These are phyloP conservation scores for Exophiala alcalophila DNA, from an alignment of 2,329 filamentous ascomycete species.

Conservation along the genomic window DNA sequence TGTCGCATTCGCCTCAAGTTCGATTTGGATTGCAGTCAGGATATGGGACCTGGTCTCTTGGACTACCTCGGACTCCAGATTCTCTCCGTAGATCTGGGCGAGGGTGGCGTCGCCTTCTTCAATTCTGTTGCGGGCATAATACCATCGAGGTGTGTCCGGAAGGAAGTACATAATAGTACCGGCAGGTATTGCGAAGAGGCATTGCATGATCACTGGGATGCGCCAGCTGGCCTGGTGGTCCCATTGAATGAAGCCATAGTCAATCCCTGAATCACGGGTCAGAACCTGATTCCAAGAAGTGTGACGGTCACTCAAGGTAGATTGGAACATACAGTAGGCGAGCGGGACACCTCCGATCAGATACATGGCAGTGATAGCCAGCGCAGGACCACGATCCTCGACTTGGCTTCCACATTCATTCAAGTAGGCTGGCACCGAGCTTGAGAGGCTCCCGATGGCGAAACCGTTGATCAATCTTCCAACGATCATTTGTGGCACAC, in stretches of 20 bases:
- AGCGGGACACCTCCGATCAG: slow-evolving; percentile 30
- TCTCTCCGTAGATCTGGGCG: too few relatives aligned
- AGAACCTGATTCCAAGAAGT: not conserved
- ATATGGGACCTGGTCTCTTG: slow-evolving; percentile 25
- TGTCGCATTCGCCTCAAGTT: slow-evolving; percentile 8
- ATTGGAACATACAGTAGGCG: slow-evolving; percentile 35
- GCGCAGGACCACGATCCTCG: slow-evolving; percentile 29
- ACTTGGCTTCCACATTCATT: slow-evolving; percentile 32
- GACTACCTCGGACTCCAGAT: too few relatives aligned
- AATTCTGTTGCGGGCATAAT: slow-evolving; percentile 29
- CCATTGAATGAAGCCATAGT: slow-evolving; percentile 35
- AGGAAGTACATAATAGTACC: slow-evolving; percentile 24
- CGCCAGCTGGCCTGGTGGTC: slow-evolving; percentile 33
- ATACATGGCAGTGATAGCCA: slow-evolving; percentile 32
- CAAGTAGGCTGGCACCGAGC: slow-evolving; percentile 33
- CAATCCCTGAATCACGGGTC: slow-evolving; percentile 15
- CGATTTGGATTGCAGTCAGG: slow-evolving; percentile 16
- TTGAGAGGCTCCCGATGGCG: slow-evolving; percentile 34
- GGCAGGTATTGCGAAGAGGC: slow-evolving; percentile 30
- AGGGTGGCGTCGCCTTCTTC: slow-evolving; percentile 29
- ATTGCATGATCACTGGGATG: slow-evolving; percentile 34
- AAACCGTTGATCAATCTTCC: slow-evolving; percentile 24
- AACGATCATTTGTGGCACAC: slow-evolving; percentile 30
- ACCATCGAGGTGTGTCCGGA: slow-evolving; percentile 34
- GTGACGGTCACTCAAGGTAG: not conserved